A percentile compares a stretch with the other conserved stretches of the same genome.
Evolutionary conservation across 345 rosid genomes (phyloP).

Genomic region (Salix viminalis): DNA sequence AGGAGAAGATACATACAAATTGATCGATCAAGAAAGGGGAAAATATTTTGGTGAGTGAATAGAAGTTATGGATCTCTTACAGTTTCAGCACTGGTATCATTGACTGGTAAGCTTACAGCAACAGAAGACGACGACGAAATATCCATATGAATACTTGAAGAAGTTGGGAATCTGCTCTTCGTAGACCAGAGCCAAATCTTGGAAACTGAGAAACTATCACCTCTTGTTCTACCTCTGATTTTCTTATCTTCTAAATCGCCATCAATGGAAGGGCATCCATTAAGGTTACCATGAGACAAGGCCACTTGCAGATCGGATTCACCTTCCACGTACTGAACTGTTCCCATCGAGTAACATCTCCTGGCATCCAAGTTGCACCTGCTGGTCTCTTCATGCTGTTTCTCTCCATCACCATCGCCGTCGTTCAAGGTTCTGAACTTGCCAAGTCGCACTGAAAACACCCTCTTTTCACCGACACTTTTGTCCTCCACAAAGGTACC

Average conservation of each 20-base stretch:
- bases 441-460: constrained; percentile 59
- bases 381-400: constrained; percentile 36
- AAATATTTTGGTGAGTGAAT: background rate
- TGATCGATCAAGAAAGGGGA: background rate
- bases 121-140: background rate
- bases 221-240: constrained; percentile 34
- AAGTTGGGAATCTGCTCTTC: constrained; percentile 31
- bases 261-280: constrained; percentile 3
- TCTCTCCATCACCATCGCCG: constrained; percentile 28
- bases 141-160: constrained; percentile 14
- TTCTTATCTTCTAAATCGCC: constrained; percentile 41
- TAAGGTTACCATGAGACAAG: constrained; percentile 19
- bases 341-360: constrained; percentile 76
- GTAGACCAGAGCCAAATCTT: constrained; percentile 70
- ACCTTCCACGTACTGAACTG: constrained; percentile 52
- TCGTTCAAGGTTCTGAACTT: constrained; percentile 42
- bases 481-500: constrained; percentile 16
- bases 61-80: background rate
- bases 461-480: constrained; percentile 26
- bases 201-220: constrained; percentile 55
- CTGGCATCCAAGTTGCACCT: constrained; percentile 41
- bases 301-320: constrained; percentile 44
- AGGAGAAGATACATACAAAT: background rate
- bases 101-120: background rate
- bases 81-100: background rate